Conservation (phyloP, 1,139 yeast genomes). For the Sugiyamaella novakii region DNA sequence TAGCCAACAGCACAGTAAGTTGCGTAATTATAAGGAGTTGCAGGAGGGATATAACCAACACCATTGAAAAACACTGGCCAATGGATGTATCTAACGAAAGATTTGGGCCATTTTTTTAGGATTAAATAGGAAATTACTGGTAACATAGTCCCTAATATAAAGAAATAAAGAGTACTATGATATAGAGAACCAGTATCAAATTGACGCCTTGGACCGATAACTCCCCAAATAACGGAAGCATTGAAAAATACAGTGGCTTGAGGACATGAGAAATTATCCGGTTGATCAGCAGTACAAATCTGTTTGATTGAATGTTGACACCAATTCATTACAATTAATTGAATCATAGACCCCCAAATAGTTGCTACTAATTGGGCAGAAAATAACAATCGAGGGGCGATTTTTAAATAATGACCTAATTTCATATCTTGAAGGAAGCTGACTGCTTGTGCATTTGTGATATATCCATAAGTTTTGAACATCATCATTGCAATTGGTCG, state of each 20-base stretch:
- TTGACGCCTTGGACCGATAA: slow-evolving; percentile 58
- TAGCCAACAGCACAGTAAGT: slow-evolving; percentile 54
- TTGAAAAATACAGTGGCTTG: slow-evolving; percentile 52
- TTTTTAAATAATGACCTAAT: slow-evolving; percentile 62
- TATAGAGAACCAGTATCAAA: slow-evolving; percentile 46
- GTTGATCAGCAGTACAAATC: slow-evolving; percentile 53
- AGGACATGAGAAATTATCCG: slow-evolving; percentile 53
- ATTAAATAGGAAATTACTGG: slow-evolving; percentile 52
- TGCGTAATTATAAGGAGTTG: slow-evolving; percentile 54
- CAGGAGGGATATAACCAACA: slow-evolving; percentile 55
- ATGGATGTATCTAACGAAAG: slow-evolving; percentile 48
- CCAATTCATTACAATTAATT: slow-evolving; percentile 51
- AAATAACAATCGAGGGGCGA: slow-evolving; percentile 64
- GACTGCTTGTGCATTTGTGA: slow-evolving; percentile 60
- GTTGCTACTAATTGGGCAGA: slow-evolving; percentile 51
- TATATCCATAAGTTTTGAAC: slow-evolving; percentile 62
- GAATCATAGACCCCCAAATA: slow-evolving; percentile 42
- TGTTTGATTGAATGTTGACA: slow-evolving; percentile 48
- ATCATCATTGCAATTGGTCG: slow-evolving; percentile 62
- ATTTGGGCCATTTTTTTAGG: slow-evolving; percentile 53
- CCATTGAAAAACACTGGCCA: slow-evolving; percentile 58
- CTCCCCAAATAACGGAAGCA: slow-evolving; percentile 68
- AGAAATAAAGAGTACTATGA: slow-evolving; percentile 48
- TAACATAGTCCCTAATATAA: slow-evolving; percentile 50
- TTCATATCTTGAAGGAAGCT: slow-evolving; percentile 61